Evolutionary conservation across 441 rosid species (phyloP).

Genomic region (Biscutella laevigata): DNA sequence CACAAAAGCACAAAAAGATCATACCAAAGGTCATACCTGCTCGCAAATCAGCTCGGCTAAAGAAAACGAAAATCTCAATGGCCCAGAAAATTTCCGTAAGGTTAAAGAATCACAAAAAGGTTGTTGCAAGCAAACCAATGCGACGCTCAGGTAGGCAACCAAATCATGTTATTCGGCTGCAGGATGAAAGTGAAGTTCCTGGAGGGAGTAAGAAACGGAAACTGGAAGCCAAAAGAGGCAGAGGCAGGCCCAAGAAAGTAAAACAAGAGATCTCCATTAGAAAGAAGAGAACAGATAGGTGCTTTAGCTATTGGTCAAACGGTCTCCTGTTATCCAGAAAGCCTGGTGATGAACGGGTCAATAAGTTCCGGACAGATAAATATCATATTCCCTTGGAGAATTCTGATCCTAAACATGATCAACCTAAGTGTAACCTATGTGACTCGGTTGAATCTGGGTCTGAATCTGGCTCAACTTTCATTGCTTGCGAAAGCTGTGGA

Average conservation of each 20-base stretch:
- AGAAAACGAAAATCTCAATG: conserved; percentile 30
- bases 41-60: conserved; percentile 34
- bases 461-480: conserved; percentile 39
- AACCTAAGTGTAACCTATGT: conserved; percentile 70
- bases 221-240: conserved; percentile 39
- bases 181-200: conserved; percentile 33
- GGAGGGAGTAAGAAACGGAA: conserved; percentile 40
- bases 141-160: conserved; percentile 78
- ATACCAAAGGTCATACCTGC: conserved; percentile 24
- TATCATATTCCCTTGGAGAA: conserved; percentile 33
- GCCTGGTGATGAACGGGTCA: conserved; percentile 59
- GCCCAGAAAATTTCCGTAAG: conserved; percentile 28
- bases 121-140: conserved; percentile 47
- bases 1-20: conserved; percentile 37
- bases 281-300: conserved; percentile 53
- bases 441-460: conserved; percentile 37
- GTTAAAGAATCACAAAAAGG: conserved; percentile 42
- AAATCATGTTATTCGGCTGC: conserved; percentile 34
- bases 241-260: conserved; percentile 32
- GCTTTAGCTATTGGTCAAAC: conserved; percentile 68
- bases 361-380: conserved; percentile 39
- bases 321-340: conserved; percentile 69
- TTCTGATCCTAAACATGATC: conserved; percentile 27
- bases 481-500: conserved; percentile 74
- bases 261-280: conserved; percentile 30